A percentile compares a stretch with the other conserved stretches of the same genome.
phyloP scores from a whole-genome alignment of 371 early-diverging fungal genomes.

The Lichtheimia ornata region DNA sequence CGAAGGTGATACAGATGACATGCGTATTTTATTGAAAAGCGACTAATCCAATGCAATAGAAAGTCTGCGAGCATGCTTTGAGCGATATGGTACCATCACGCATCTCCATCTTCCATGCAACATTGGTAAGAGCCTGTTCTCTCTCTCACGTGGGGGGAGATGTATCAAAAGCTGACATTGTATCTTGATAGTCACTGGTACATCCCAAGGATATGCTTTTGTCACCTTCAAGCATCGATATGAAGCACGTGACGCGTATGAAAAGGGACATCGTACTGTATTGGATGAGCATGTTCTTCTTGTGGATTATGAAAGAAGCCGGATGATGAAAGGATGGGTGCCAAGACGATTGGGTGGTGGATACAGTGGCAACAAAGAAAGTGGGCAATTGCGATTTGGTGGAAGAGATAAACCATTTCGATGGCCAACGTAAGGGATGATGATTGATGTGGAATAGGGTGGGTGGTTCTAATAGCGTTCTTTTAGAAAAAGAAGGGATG shows the following conservation, averaged over 20 bases:
- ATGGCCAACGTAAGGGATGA: slow-evolving; percentile 28
- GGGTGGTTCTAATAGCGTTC: neutral
- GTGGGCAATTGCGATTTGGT: slow-evolving; percentile 67
- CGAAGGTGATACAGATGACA: slow-evolving; percentile 28
- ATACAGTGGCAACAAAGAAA: slow-evolving; percentile 62
- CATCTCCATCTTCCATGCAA: slow-evolving; percentile 32
- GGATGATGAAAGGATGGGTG: slow-evolving; percentile 59
- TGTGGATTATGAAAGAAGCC: slow-evolving; percentile 60
- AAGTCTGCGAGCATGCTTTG: slow-evolving; percentile 25
- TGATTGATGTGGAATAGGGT: neutral
- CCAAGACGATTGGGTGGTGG: slow-evolving; percentile 68
- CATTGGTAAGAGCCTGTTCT: slow-evolving; percentile 31
- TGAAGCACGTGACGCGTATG: slow-evolving; percentile 47
- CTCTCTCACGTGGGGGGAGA: neutral
- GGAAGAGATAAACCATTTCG: slow-evolving; percentile 59
- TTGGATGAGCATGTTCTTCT: slow-evolving; percentile 51
- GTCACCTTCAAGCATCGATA: slow-evolving; percentile 39
- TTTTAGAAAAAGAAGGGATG: neutral
- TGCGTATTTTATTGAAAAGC: neutral
- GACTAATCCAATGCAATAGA: neutral
- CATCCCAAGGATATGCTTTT: slow-evolving; percentile 59
- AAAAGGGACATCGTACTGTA: slow-evolving; percentile 29
- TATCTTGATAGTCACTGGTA: slow-evolving; percentile 50
- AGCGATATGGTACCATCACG: slow-evolving; percentile 38
- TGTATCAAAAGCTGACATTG: too few relatives aligned